Conservation (phyloP, 495 filamentous ascomycete species). For the Geopyxis carbonaria region DNA sequence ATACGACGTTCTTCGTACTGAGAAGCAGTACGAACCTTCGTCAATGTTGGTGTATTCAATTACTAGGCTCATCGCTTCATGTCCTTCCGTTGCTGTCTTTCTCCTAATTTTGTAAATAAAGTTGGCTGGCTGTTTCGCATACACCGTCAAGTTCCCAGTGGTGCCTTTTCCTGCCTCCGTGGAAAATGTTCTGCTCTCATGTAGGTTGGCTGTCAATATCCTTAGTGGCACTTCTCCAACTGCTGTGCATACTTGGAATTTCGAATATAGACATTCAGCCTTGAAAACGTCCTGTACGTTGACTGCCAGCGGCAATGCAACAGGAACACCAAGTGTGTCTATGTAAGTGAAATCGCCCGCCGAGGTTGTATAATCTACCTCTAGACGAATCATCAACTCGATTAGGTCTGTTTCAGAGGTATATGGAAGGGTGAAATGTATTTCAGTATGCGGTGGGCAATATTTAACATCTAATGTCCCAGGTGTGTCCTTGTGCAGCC, state of each 20-base stretch:
- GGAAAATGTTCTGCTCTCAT: conserved; percentile 50
- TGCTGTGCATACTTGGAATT: conserved; percentile 73
- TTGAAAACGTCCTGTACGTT: conserved; percentile 97
- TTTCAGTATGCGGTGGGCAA: conserved; percentile 33
- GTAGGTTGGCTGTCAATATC: conserved; percentile 50
- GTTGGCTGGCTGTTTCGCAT: conserved; percentile 62
- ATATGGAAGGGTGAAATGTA: conserved; percentile 58
- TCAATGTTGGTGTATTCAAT: conserved; percentile 65
- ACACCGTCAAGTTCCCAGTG: conserved; percentile 43
- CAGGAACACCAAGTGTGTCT: conserved; percentile 43
- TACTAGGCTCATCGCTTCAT: conserved; percentile 45
- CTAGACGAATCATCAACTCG: conserved; percentile 55
- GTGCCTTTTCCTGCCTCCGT: conserved; percentile 40
- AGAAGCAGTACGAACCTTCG: conserved; percentile 32
- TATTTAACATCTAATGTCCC: conserved; percentile 49
- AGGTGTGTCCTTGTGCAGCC: conserved; percentile 32
- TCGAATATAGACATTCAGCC: conserved; percentile 59
- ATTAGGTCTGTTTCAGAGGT: conserved; percentile 62
- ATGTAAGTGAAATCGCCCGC: conserved; percentile 55
- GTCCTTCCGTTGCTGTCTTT: conserved; percentile 23
- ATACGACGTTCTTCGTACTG: neutral
- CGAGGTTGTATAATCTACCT: conserved; percentile 61
- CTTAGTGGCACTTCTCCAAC: conserved; percentile 50
- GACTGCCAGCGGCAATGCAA: conserved; percentile 67
- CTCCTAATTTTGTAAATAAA: conserved; percentile 62